Evolutionary conservation across 1,284 basidiomycete genomes (phyloP), one percentile per base, ranked within the genome.

Genomic region (Phellinidium pouzarii): DNA sequence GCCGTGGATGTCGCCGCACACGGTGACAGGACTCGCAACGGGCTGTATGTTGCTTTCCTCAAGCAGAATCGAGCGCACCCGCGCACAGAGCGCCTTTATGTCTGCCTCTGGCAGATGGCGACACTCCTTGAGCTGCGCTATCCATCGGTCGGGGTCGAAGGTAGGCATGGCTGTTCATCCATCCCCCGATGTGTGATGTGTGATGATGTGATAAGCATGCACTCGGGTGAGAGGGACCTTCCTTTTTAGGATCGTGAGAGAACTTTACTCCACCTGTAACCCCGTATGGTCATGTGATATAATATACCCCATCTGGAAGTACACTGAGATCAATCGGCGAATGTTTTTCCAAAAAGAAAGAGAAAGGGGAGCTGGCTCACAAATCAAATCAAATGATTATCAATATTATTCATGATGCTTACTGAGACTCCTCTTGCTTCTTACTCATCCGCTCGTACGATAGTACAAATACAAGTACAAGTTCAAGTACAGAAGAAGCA

Each of bases 41-140:
- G 91, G 91, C 64, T 95, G 93, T 50, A 97, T 94, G 64, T 97
- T 98, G 58, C 87, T 89, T 68, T 97, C 94, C 68, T 97, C 94
- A 65, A 97, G 82, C 29, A 97, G 78, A 42, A 94, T 81, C 29
- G 82, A 76, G 45, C 90, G 82, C 34, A 97, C 92, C 49, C 84
- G 77, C 55, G 89, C 82, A 73, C 94, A 97, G 50, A 97, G 83
- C 11, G 80, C 69, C 64, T 91, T 94, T 86, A 98, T 95, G 62
- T 94, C 91, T 11, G 81, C 66, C 72, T 97, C 94, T 17, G 90
- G 80, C n/a, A 97, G 81, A 62, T 92, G 85, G 58, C 84, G 79
- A 73, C 92, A 96, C 68, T 81, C 71, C 71, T 84, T 82, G 53
- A 97, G 82, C 68, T 92, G 84, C 12, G 76, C 72, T 59, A 90